Conservation (phyloP, 768 basidiomycete species). For the Leccinellum luteum region DNA sequence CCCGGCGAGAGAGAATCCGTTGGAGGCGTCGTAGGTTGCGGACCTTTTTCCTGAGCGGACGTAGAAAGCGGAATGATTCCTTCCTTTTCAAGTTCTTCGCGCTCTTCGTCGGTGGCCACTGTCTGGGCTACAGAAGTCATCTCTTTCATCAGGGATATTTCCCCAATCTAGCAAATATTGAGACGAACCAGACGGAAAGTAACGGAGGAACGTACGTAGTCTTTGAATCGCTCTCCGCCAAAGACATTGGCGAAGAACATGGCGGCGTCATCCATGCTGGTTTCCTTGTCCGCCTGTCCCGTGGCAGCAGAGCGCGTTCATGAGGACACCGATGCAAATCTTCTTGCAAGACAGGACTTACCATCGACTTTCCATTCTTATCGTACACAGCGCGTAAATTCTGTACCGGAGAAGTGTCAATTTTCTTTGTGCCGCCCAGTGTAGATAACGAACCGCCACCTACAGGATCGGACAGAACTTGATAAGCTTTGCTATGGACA, state of each 20-base stretch:
- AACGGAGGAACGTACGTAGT: constrained; percentile 63
- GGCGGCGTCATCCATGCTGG: constrained; percentile 89
- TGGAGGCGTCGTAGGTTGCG: constrained; percentile 20
- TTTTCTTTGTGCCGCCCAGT: constrained; percentile 1
- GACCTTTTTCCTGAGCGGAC: constrained; percentile 10
- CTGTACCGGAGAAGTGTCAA: constrained; percentile 33
- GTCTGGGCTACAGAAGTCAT: constrained; percentile 83
- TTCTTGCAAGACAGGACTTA: constrained; percentile 32
- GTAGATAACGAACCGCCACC: constrained; percentile 27
- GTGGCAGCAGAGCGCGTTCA: neutral
- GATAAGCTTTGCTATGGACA: constrained; percentile 82
- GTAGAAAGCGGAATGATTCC: constrained; percentile 38
- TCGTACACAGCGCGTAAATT: constrained; percentile 90
- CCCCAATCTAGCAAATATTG: constrained; percentile 70
- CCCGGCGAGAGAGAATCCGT: constrained; percentile 6
- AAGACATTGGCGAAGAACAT: constrained; percentile 96
- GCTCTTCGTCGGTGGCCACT: constrained; percentile 92
- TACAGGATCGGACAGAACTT: constrained; percentile 83
- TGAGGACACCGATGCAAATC: constrained; percentile 7
- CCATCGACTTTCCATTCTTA: constrained; percentile 91
- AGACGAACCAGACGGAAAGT: neutral
- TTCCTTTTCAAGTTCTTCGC: constrained; percentile 79
- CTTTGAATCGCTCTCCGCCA: constrained; percentile 87
- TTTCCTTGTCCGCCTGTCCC: constrained; percentile 68
- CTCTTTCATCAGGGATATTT: constrained; percentile 94